Conservation (phyloP, 2,329 filamentous ascomycete genomes). For the Aspergillus floridensis region DNA sequence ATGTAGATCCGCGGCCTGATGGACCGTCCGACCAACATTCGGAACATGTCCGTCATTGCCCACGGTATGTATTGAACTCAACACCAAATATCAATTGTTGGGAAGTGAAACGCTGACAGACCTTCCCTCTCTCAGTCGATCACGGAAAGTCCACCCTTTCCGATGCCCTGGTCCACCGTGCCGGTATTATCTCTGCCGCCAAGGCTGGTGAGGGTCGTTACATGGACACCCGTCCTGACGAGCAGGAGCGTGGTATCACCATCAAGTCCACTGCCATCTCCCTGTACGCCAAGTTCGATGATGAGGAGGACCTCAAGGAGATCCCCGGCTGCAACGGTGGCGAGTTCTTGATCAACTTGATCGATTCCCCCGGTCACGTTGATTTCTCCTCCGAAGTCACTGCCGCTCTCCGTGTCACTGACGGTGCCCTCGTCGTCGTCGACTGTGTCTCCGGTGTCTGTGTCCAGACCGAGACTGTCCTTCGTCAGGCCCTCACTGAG, state of each 20-base stretch:
- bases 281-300: constrained; percentile 80
- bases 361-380: constrained; percentile 99
- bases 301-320: constrained; percentile 89
- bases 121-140: constrained; percentile 62
- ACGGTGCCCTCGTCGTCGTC: constrained; percentile 99
- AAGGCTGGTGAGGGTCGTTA: constrained; percentile 96
- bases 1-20: constrained; percentile 47
- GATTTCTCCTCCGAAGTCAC: constrained; percentile 99
- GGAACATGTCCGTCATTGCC: constrained; percentile 99
- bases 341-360: constrained; percentile 99
- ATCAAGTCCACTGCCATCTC: constrained; percentile 99
- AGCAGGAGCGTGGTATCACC: constrained; percentile 99
- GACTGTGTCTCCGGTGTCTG: constrained; percentile 99
- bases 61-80: constrained; percentile 61
- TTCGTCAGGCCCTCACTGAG: constrained; percentile 98
- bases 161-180: constrained; percentile 98
- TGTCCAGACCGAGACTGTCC: constrained; percentile 99
- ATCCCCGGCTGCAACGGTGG: constrained; percentile 84
- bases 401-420: constrained; percentile 98
- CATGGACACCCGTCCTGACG: constrained; percentile 94
- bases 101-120: background rate
- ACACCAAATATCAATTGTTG: constrained; percentile 6
- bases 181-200: constrained; percentile 97
- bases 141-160: constrained; percentile 99
- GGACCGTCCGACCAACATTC: constrained; percentile 60